These are phyloP conservation scores for Ceratobasidium sp. DNA, from an alignment of 1,284 basidiomycete genomes.

Conservation along the genomic window DNA sequence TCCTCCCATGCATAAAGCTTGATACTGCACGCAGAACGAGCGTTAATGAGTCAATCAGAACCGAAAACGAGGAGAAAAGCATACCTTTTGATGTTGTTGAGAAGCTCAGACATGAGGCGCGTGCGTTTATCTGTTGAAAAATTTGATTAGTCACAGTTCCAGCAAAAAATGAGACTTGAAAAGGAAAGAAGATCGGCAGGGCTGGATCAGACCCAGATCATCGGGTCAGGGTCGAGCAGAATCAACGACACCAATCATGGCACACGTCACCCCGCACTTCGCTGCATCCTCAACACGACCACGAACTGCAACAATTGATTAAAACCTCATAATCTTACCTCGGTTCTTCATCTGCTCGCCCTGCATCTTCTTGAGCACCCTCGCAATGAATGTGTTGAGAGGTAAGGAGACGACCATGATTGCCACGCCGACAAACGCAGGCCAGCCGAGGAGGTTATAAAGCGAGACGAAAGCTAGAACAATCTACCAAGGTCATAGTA, in stretches of 20 bases:
- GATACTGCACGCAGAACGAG: slow-evolving; percentile 60
- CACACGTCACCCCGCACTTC: too few species aligned
- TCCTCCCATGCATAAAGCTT: slow-evolving; percentile 90
- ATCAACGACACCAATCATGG: background rate
- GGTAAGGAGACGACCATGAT: slow-evolving; percentile 90
- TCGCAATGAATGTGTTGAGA: slow-evolving; percentile 80
- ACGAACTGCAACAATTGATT: too few species aligned
- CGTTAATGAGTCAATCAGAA: slow-evolving; percentile 1
- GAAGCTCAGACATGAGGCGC: slow-evolving; percentile 77
- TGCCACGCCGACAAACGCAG: slow-evolving; percentile 89
- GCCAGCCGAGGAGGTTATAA: slow-evolving; percentile 90
- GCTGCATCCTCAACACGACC: too few species aligned
- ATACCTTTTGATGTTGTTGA: slow-evolving; percentile 85
- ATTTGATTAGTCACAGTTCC: background rate
- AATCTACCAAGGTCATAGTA: slow-evolving; percentile 68
- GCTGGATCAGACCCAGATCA: background rate
- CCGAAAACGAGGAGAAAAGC: background rate
- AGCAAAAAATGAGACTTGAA: background rate
- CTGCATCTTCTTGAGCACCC: slow-evolving; percentile 82
- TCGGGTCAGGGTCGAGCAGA: slow-evolving; percentile 4
- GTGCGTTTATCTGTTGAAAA: slow-evolving; percentile 68
- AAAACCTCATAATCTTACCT: too few species aligned
- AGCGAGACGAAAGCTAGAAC: slow-evolving; percentile 89
- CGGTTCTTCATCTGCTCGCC: slow-evolving; percentile 92
- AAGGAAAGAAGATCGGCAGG: slow-evolving; percentile 16